phyloP scores from a whole-genome alignment of 306 rosid genomes.

The Lathyrus aphaca region DNA sequence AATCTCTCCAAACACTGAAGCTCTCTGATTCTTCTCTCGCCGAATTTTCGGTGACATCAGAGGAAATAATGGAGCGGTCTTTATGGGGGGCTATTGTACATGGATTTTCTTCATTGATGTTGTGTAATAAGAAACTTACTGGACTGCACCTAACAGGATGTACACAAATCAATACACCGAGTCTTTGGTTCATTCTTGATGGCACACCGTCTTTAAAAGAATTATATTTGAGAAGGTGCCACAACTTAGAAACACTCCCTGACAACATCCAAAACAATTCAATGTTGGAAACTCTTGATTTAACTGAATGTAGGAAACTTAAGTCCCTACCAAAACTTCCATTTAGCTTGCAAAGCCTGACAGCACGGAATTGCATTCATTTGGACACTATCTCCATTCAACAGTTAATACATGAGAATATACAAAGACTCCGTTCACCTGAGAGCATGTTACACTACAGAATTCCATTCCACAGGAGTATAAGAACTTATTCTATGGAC shows the following conservation, averaged over 20 bases:
- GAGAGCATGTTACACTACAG: too few species aligned
- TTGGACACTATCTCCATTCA: not conserved
- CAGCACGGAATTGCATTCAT: not conserved
- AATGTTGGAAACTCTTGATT: not conserved
- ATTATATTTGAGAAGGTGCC: not conserved
- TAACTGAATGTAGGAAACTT: not conserved
- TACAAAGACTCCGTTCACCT: not conserved
- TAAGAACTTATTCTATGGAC: not conserved
- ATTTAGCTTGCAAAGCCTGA: not conserved
- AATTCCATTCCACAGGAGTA: not conserved
- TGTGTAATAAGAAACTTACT: not conserved
- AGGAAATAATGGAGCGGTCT: not conserved
- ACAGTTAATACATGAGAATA: not conserved
- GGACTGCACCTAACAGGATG: not conserved
- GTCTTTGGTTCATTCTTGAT: not conserved
- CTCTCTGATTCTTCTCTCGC: not conserved
- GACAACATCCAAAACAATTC: slow-evolving; percentile 7
- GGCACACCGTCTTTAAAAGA: not conserved
- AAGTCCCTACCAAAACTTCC: slow-evolving; percentile 1
- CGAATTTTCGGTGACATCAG: slow-evolving; percentile 4
- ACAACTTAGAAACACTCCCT: slow-evolving; percentile 23
- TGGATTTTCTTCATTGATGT: not conserved
- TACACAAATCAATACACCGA: not conserved
- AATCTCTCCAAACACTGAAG: not conserved
- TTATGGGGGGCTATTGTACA: not conserved